phyloP scores from a whole-genome alignment of 768 basidiomycete species.

The Tricholomella constricta region DNA sequence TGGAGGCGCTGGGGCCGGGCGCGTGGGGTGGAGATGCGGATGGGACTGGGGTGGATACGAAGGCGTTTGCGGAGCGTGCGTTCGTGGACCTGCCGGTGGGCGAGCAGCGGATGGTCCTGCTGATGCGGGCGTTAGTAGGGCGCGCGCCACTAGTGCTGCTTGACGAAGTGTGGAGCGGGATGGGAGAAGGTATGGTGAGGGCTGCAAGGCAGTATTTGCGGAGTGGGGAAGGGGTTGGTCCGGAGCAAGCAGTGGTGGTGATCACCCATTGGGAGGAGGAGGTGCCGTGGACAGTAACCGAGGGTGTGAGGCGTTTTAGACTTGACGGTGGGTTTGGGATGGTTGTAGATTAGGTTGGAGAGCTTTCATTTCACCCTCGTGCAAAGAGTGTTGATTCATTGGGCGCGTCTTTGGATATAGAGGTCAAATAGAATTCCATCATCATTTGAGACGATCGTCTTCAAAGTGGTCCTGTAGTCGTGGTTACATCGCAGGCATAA shows the following conservation, averaged over 20 bases:
- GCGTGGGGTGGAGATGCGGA: conserved; percentile 39
- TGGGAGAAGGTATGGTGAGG: conserved; percentile 78
- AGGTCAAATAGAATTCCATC: no score
- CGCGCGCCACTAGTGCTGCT: conserved; percentile 75
- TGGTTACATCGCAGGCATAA: no score
- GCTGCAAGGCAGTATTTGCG: conserved; percentile 67
- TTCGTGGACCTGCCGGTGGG: conserved; percentile 72
- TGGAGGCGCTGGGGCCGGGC: conserved; percentile 62
- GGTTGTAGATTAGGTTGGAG: conserved; percentile 4
- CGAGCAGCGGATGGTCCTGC: conserved; percentile 78
- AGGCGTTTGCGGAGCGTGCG: conserved; percentile 44
- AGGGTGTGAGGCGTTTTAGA: conserved; percentile 46
- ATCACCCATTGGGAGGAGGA: conserved; percentile 93
- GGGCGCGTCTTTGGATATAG: no score
- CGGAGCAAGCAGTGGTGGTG: conserved; percentile 76
- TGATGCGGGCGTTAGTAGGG: conserved; percentile 85
- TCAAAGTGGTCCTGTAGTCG: no score
- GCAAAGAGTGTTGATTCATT: no score
- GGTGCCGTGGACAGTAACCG: conserved; percentile 73
- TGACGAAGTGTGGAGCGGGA: conserved; percentile 93
- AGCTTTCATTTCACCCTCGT: no score
- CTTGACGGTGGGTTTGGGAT: conserved; percentile 33
- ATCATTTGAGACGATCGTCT: no score
- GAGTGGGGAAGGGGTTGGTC: conserved; percentile 47
- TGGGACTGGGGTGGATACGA: conserved; percentile 20